Conservation (phyloP, 805 yeast species). For the Tetrapisispora nanseiensis region DNA sequence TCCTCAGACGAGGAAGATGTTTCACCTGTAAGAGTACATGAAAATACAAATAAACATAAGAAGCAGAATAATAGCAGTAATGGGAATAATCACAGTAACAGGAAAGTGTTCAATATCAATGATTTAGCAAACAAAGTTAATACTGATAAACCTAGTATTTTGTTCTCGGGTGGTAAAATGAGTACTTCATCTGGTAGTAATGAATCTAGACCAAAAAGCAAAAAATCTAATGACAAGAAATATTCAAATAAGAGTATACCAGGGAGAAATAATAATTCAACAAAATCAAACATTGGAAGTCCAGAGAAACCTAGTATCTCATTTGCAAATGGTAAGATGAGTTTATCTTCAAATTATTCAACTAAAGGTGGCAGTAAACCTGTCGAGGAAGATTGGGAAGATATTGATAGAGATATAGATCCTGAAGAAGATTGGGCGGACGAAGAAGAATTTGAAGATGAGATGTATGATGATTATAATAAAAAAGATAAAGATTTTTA, state of each 20-base stretch:
- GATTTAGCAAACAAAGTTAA: background rate
- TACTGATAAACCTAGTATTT: background rate
- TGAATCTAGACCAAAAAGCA: no score
- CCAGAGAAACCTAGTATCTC: background rate
- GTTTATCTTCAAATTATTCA: no score
- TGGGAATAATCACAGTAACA: background rate
- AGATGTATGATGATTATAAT: background rate
- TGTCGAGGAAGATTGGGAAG: background rate
- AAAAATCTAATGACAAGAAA: no score
- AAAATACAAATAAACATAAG: background rate
- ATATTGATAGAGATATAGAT: background rate
- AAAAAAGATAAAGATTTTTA: background rate
- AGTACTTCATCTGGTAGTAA: background rate
- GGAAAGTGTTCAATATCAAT: background rate
- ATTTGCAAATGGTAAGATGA: conserved; percentile 2
- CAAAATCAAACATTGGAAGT: background rate
- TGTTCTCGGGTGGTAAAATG: conserved; percentile 2
- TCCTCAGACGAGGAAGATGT: conserved; percentile 9
- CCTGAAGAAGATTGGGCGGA: background rate
- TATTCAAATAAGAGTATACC: background rate
- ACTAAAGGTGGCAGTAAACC: background rate
- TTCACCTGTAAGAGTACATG: conserved; percentile 1
- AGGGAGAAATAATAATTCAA: background rate
- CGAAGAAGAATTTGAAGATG: background rate
- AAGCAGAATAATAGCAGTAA: background rate